These are phyloP conservation scores for Boletus sensibilis DNA, from an alignment of 768 basidiomycete species.

Conservation along the genomic window DNA sequence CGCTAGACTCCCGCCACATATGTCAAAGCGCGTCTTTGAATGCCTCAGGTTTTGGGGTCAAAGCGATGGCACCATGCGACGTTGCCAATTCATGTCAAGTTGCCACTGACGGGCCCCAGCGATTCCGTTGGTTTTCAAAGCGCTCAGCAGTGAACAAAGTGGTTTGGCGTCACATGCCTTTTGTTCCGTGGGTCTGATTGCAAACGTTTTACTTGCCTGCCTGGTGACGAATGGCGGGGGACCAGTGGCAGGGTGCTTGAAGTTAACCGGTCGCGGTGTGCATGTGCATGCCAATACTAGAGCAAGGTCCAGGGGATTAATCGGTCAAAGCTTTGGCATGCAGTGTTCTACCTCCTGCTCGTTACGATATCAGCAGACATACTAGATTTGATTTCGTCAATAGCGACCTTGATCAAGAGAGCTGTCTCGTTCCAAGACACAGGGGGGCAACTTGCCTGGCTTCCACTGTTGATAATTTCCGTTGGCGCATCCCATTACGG, in stretches of 20 bases:
- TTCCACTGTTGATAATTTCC: neutral
- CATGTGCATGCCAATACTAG: neutral
- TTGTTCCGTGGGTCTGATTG: neutral
- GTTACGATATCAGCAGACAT: neutral
- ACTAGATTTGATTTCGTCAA: neutral
- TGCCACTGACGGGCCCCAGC: too few relatives aligned
- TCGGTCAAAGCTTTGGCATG: neutral
- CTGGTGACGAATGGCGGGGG: neutral
- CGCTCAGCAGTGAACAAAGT: neutral
- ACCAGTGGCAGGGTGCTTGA: neutral
- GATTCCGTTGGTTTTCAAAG: neutral
- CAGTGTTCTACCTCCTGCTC: neutral
- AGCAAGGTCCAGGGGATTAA: neutral
- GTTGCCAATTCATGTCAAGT: neutral
- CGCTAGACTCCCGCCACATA: neutral
- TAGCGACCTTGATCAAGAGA: too few relatives aligned
- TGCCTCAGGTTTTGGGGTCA: neutral
- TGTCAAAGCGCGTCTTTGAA: neutral
- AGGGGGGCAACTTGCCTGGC: too few relatives aligned
- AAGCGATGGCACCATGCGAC: neutral
- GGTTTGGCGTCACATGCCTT: neutral
- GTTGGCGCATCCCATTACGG: neutral
- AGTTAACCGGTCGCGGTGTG: neutral
- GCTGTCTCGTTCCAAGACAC: too few relatives aligned
- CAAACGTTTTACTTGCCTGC: neutral